Evolutionary conservation across 257 asterid species (phyloP), one percentile per base, ranked within the genome.

Genomic region (Cruciata laevipes): DNA sequence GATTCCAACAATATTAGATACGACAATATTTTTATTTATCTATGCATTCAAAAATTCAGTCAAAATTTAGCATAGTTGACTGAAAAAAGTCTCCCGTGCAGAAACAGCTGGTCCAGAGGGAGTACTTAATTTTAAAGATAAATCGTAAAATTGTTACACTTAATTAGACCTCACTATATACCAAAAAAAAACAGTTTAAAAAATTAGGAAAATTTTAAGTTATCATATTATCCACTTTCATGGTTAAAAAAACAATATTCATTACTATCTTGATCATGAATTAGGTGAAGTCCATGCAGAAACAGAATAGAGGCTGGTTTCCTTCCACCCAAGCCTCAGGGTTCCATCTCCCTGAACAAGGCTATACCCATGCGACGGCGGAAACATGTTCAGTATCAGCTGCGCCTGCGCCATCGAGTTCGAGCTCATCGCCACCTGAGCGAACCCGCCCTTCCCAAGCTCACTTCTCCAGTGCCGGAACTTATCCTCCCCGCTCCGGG

Each of bases 331-430:
- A 3, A 90, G 72, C 78, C 86, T 83, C 16, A 88, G 71, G 3
- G 87, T 85, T n/a, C 97, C 97, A 77, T 90, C 96, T 59, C 95
- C 95, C 73, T 83, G 92, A 63, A 81, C 90, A 10, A 90, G 83
- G 68, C 83, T 87, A 65, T 88, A 88, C 13, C 92, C 95, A 20
- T 84, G 69, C 20, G 63, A 76, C 10, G 86, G 71, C 27, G 91
- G 91, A 17, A 77, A 88, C 92, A 86, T 88, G 61, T 90, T 90
- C 12, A 88, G 79, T 47, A 90, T 84, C 68, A 90, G 68, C 53
- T 85, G 96, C 6, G 96, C 95, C 64, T 90, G 97, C 6, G 96
- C 92, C 96, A 84, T 84, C 10, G 90, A 78, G 24, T 78, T 86
- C 37, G 77, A 72, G 62, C 96, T 90, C 96, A 90, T 84, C 7